Evolutionary conservation across 805 yeast genomes (phyloP).

Genomic region (Nakazawaea ambrosiae): DNA sequence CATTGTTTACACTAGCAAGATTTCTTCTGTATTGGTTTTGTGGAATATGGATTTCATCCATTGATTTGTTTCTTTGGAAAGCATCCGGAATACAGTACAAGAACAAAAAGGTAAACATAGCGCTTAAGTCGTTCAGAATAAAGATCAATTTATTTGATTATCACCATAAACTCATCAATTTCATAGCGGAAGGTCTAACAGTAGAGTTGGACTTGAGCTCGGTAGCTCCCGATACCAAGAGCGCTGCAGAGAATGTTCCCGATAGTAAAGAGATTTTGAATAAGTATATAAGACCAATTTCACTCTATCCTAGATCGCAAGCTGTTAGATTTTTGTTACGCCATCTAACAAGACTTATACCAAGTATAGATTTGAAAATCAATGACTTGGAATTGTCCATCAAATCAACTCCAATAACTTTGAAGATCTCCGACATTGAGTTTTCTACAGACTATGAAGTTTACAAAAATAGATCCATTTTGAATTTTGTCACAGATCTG

Average conservation of each 20-base stretch:
- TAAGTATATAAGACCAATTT: slow-evolving; percentile 12
- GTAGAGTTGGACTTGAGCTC: neutral
- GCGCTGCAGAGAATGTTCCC: neutral
- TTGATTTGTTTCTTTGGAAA: slow-evolving; percentile 22
- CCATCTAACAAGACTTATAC: slow-evolving; percentile 15
- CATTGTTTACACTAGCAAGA: neutral
- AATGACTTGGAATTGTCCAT: slow-evolving; percentile 10
- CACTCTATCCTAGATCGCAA: slow-evolving; percentile 13
- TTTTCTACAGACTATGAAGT: slow-evolving; percentile 8
- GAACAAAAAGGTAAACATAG: slow-evolving; percentile 7
- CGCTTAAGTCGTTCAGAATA: slow-evolving; percentile 6
- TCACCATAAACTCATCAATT: slow-evolving; percentile 12
- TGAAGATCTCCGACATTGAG: neutral
- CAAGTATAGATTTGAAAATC: slow-evolving; percentile 17
- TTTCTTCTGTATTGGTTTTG: slow-evolving; percentile 9
- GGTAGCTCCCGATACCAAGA: slow-evolving; percentile 6
- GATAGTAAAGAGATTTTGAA: neutral
- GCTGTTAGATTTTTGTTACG: slow-evolving; percentile 11
- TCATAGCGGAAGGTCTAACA: slow-evolving; percentile 10
- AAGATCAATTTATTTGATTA: slow-evolving; percentile 12
- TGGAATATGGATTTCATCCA: slow-evolving; percentile 21
- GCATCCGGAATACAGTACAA: slow-evolving; percentile 13
- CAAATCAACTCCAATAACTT: neutral
- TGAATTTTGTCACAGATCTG: slow-evolving; percentile 1
- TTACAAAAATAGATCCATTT: slow-evolving; percentile 4